These are phyloP conservation scores for Corrigiola litoralis DNA, from an alignment of 179 eudicot genomes.

Conservation along the genomic window DNA sequence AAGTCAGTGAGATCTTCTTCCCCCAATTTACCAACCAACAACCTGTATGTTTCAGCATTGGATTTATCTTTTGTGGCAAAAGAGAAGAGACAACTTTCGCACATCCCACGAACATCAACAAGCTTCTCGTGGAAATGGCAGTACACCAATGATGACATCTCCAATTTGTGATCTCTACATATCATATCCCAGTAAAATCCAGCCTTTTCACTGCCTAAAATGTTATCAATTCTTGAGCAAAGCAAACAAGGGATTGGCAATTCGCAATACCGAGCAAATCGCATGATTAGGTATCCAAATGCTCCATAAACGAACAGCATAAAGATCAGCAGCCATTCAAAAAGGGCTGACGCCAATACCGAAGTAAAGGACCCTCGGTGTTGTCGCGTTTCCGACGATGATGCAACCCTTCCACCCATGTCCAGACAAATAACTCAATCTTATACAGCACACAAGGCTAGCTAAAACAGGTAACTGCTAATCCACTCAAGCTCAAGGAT, in stretches of 20 bases:
- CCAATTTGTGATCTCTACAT: slow-evolving; percentile 67
- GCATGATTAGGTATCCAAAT: slow-evolving; percentile 66
- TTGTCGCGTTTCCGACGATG: slow-evolving; percentile 29
- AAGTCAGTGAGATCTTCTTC: slow-evolving; percentile 35
- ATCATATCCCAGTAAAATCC: slow-evolving; percentile 74
- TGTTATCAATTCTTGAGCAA: slow-evolving; percentile 85
- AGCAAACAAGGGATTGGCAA: slow-evolving; percentile 81
- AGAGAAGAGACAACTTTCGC: slow-evolving; percentile 86
- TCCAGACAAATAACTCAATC: slow-evolving; percentile 24
- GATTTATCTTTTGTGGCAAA: slow-evolving; percentile 74
- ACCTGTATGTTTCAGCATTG: slow-evolving; percentile 64
- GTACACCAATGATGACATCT: slow-evolving; percentile 66
- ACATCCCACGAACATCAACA: slow-evolving; percentile 70
- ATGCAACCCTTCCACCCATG: slow-evolving; percentile 41
- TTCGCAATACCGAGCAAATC: slow-evolving; percentile 62
- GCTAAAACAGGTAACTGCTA: slow-evolving; percentile 16
- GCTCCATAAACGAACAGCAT: slow-evolving; percentile 63
- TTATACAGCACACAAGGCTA: slow-evolving; percentile 18
- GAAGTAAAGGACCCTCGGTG: slow-evolving; percentile 24
- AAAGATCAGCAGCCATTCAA: slow-evolving; percentile 74
- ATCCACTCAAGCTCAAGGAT: slow-evolving; percentile 3
- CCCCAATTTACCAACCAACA: slow-evolving; percentile 77
- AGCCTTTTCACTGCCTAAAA: slow-evolving; percentile 48
- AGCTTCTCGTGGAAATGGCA: slow-evolving; percentile 72
- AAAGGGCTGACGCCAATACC: slow-evolving; percentile 59